Evolutionary conservation across 495 filamentous ascomycete species (phyloP).

Genomic region (Penicillium paradoxum): DNA sequence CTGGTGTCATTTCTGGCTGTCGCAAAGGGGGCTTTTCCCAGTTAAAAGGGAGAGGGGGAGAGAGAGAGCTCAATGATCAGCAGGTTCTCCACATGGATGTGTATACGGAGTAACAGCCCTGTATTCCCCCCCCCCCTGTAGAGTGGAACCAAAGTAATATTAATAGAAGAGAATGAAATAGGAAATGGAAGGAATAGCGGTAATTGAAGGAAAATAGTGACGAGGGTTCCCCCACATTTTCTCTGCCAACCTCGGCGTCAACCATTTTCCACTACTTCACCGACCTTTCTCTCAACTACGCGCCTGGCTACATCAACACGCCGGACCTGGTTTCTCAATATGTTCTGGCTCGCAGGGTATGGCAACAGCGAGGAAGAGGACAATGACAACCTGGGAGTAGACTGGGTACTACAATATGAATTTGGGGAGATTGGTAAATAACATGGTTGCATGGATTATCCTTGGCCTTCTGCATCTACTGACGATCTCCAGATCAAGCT

Average conservation of each 20-base stretch:
- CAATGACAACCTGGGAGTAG: constrained; percentile 37
- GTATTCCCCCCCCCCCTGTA: not conserved
- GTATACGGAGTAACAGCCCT: not conserved
- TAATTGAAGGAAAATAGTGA: not conserved
- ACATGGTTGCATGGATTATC: not conserved
- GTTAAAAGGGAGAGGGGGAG: not conserved
- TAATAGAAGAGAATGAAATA: not conserved
- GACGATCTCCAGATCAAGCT: constrained; percentile 50
- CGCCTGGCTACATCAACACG: not conserved
- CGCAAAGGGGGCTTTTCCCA: no score
- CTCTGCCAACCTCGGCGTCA: not conserved
- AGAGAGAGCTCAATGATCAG: not conserved
- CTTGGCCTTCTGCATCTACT: constrained; percentile 1
- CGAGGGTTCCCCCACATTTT: not conserved
- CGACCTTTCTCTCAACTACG: not conserved
- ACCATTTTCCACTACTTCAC: not conserved
- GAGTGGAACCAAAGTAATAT: not conserved
- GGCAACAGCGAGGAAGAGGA: constrained; percentile 21
- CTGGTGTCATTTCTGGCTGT: not conserved
- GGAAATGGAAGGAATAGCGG: not conserved
- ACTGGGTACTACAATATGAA: constrained; percentile 41
- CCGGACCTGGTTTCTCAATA: not conserved
- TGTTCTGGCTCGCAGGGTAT: constrained; percentile 29
- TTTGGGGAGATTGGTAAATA: constrained; percentile 35
- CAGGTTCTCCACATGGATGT: not conserved